Evolutionary conservation across 768 basidiomycete genomes (phyloP), one percentile per base, ranked within the genome.

Genomic region (Pisolithus albus): DNA sequence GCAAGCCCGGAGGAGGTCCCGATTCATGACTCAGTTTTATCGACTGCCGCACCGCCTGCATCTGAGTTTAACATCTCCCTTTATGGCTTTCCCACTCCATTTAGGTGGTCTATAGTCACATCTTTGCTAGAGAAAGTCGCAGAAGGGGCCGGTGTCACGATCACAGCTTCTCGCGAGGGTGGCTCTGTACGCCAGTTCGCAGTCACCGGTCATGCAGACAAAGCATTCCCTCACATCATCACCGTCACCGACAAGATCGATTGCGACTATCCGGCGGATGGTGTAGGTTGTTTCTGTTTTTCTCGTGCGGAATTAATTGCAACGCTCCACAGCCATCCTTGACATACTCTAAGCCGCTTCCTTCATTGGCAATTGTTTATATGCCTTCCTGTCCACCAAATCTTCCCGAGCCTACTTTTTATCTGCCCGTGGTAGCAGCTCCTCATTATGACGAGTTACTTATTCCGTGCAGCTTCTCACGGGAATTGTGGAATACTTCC

Each of bases 351-450:
- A 59, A 65, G 52, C 68, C 67, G 47, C 67, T 71, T 59, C 82
- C 76, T 50, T 86, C 86, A 30, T 70, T 89, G 56, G 87, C 83
- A 21, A 72, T 89, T 53, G 70, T 88, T 51, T 86, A 80, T 66
- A 66, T 87, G 43, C 87, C 87, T 46, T 74, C 73, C 53, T 58
- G 68, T 19, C 65, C 73, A 52, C 62, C 66, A 9, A 54, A 50
- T 43, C 60, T 70, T 1, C 69, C 70, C 21, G 63, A 67, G 39
- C 76, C 77, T 56, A 70, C 75, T 19, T 56, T 72, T 16, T 85
- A 83, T 66, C 75, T 89, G 47, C 86, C 87, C 2, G 75, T 88
- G 42, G 56, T 80, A 46, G 61, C 67, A 40, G 59, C 65, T 18
- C 50, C 63, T 57, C 47, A 64, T 43, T 51, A 56, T 43, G 51